Conservation (phyloP, 257 asterid genomes). For the Rauvolfia tetraphylla region DNA sequence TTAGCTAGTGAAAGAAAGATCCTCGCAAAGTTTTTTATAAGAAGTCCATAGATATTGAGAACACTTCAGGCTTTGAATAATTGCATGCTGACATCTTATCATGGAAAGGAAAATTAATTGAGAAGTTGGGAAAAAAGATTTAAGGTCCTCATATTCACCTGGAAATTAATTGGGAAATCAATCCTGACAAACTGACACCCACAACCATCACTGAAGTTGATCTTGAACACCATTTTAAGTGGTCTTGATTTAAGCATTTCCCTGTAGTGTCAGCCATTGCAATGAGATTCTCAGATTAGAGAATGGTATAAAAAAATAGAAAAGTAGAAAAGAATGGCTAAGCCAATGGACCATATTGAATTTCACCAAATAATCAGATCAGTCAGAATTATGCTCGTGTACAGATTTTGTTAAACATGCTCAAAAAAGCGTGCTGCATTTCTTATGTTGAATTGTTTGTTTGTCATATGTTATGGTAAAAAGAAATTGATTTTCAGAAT, state of each 20-base stretch:
- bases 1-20: neutral
- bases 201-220: slow-evolving; percentile 72
- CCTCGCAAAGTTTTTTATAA: neutral
- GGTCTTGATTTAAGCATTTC: slow-evolving; percentile 37
- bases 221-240: slow-evolving; percentile 21
- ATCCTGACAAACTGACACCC: slow-evolving; percentile 43
- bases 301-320: neutral
- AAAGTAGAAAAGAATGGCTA: neutral
- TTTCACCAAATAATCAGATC: neutral
- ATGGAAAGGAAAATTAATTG: neutral
- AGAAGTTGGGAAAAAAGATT: neutral
- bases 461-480: neutral
- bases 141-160: slow-evolving; percentile 38
- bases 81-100: neutral
- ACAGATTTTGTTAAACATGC: neutral
- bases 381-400: neutral
- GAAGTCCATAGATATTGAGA: neutral
- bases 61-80: neutral
- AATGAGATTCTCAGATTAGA: neutral
- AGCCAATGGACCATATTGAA: neutral
- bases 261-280: neutral
- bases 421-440: neutral
- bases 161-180: slow-evolving; percentile 63
- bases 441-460: neutral
- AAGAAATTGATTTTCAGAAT: neutral